Conservation (phyloP, 441 rosid species). For the Jatropha multifida region DNA sequence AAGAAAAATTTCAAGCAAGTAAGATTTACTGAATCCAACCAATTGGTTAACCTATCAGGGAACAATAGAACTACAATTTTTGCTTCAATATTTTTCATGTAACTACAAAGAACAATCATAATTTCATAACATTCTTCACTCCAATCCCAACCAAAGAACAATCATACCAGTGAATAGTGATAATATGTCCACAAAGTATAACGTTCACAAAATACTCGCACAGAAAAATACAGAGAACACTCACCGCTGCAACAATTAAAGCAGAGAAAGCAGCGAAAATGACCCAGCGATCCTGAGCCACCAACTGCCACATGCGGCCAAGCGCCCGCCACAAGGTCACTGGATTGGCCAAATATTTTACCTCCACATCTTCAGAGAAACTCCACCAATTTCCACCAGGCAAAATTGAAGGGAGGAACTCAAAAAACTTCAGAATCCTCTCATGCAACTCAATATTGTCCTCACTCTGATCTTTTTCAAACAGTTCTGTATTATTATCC, state of each 20-base stretch:
- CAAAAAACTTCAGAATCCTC: conserved; percentile 50
- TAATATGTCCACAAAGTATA: no score
- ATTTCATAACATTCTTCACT: not conserved
- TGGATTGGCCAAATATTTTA: conserved; percentile 64
- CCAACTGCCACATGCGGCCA: conserved; percentile 87
- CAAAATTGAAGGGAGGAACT: conserved; percentile 50
- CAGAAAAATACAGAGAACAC: conserved; percentile 10
- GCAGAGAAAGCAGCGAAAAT: conserved; percentile 79
- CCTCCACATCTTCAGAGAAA: conserved; percentile 64
- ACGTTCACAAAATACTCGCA: no score
- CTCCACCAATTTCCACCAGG: conserved; percentile 98
- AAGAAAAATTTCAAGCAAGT: not conserved
- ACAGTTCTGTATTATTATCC: conserved; percentile 25
- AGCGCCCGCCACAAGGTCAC: conserved; percentile 86
- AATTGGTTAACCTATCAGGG: not conserved
- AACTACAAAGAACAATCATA: not conserved
- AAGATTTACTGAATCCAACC: not conserved
- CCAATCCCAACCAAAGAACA: not conserved
- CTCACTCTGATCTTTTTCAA: conserved; percentile 26
- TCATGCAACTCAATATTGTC: conserved; percentile 39
- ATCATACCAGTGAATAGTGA: not conserved
- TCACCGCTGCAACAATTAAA: conserved; percentile 74
- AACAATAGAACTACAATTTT: not conserved
- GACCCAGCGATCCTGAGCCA: conserved; percentile 83
- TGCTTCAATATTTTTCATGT: not conserved